Evolutionary conservation across 352 stramenopile species (phyloP), one percentile per base, ranked within the genome.

Genomic region (Pythium aristosporum): DNA sequence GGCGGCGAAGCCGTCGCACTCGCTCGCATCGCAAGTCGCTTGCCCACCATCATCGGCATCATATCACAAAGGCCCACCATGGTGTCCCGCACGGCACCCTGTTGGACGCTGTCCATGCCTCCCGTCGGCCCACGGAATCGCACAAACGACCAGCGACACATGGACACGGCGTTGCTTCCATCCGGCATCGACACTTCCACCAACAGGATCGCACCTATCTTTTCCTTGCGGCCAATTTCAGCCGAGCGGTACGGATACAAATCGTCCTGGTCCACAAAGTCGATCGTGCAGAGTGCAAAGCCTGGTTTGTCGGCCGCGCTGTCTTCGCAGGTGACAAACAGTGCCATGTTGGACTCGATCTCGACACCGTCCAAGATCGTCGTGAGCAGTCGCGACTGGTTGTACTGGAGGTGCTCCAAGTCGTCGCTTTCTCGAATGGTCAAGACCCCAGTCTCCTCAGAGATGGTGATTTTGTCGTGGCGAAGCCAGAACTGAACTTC

Each of bases 261-360:
- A 9, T 61, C 50, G 41, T 67, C 60, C 9, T 67, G 41, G 42
- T 67, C 60, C 5, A 67, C 60, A 39, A 37, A 67, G n/a, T 67
- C 60, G 32, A 67, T 57, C n/a, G 60, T 21, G 23, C 21, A 41
- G 42, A 67, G 28, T 5, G 47, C 60, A 21, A 46, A 55, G 36
- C 18, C 57, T 20, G 57, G 46, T n/a, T 32, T 25, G 3, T 43
- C 30, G 3, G 8, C 13, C 1, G 55, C 34, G 5, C 41, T 30
- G 30, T 62, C 56, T 25, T 54, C 44, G 34, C 44, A 55, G 5
- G 50, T 53, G 3, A n/a, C 25, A 16, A 67, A 67, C 6, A 57
- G 16, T 21, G 42, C 61, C 13, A 46, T 2, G 43, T 67, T 67
- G 1, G 28, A 48, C 34, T 67, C 61, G 16, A 61, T 47, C 25